phyloP scores from a whole-genome alignment of 192 early-diverging fungal genomes.

The Funneliformis mosseae region DNA sequence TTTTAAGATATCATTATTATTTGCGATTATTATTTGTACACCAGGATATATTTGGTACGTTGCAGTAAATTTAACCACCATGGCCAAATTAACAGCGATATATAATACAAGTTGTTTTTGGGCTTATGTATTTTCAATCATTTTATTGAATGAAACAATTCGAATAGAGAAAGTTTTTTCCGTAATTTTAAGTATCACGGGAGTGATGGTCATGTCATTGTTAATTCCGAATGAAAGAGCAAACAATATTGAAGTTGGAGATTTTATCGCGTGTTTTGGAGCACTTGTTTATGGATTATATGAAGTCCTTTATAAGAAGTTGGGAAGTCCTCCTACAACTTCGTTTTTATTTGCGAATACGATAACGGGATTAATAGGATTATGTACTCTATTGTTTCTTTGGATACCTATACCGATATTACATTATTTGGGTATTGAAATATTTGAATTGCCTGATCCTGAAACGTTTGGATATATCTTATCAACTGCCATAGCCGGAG shows the following conservation, averaged over 20 bases:
- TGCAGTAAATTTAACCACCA: slow-evolving; percentile 69
- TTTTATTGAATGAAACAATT: slow-evolving; percentile 69
- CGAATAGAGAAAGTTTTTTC: slow-evolving; percentile 61
- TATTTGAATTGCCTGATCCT: slow-evolving; percentile 64
- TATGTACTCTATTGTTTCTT: slow-evolving; percentile 63
- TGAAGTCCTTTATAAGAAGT: slow-evolving; percentile 82
- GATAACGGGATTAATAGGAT: slow-evolving; percentile 70
- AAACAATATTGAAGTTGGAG: slow-evolving; percentile 41
- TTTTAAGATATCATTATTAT: slow-evolving; percentile 37
- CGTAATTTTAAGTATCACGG: slow-evolving; percentile 65
- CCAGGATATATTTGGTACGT: slow-evolving; percentile 82
- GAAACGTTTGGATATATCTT: slow-evolving; percentile 58
- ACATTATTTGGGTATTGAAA: slow-evolving; percentile 61
- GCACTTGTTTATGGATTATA: slow-evolving; percentile 77
- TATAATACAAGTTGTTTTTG: slow-evolving; percentile 86
- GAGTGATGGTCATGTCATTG: slow-evolving; percentile 70
- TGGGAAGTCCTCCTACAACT: slow-evolving; percentile 57
- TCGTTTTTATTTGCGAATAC: slow-evolving; percentile 77
- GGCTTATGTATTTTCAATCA: slow-evolving; percentile 78
- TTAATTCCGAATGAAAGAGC: slow-evolving; percentile 17
- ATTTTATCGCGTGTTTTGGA: slow-evolving; percentile 62
- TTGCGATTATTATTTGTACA: slow-evolving; percentile 64
- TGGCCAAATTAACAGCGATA: slow-evolving; percentile 79
- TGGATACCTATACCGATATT: slow-evolving; percentile 78
- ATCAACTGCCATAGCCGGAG: slow-evolving; percentile 66